Base-by-base conservation (phyloP, 1,284 basidiomycete genomes). In the Apiotrichum montevideense region DNA sequence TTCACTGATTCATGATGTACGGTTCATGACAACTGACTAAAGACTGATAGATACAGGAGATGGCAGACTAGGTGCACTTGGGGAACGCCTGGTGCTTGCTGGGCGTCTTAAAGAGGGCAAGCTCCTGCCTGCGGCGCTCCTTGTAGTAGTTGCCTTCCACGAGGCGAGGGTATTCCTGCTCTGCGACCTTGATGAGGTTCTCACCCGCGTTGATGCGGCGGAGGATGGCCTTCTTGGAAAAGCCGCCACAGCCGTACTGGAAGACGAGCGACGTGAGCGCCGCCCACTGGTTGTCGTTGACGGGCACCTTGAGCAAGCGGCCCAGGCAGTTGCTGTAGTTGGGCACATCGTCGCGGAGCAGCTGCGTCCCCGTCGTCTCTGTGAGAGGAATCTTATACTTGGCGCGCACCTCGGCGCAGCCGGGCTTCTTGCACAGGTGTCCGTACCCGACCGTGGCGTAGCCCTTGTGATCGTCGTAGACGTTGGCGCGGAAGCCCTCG, bases 281-380 rank as follows among this genome's bases (percentile, higher is more conserved):
- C 11, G 52, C 58, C 51, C 51, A 59, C 55, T 56, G 54, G 48
- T 59, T 59, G 40, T 51, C 40, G 52, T 59, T 59, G 48, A 59
- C 51, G 35, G 40, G 46, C 44, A 48, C 48, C 6, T 7, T 35
- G 11, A 59, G 43, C 14, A 45, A 41, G 29, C 43, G 14, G 39
- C 51, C 44, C 11, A 59, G 51, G 41, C 58, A 59, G 6, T n/a
- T 5, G 1, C 51, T 59, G 54, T 56, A 56, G 14, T 13, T 35
- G 3, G 54, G 54, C 8, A 59, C 6, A 47, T 59, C 58, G 43
- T 52, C 48, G 39, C 50, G 34, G 15, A 59, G 51, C 13, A 59
- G 54, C 43, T 33, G 3, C 8, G 46, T 46, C 1, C 51, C 58
- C 1, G 46, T 51, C 6, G 42, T 47, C 33, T 46, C 21, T 1